Base-by-base conservation (phyloP, 495 filamentous ascomycete genomes). In the Talaromyces thailandensis region DNA sequence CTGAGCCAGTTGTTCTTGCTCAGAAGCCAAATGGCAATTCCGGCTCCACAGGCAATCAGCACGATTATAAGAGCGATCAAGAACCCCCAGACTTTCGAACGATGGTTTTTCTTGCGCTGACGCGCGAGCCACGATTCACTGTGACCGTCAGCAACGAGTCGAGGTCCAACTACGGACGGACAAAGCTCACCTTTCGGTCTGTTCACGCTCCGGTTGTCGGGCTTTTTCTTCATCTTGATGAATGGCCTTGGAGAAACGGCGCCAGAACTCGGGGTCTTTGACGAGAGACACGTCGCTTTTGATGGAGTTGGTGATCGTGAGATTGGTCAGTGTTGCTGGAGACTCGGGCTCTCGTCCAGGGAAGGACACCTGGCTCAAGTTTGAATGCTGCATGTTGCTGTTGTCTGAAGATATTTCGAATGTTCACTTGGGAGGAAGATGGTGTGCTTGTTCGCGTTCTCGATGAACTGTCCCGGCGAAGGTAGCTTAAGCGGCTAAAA, bases 191-290 rank as follows among this genome's bases (percentile, higher is more conserved):
- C 65, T 21, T 61, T 64, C 62, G 26, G 51, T 7, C 62, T 71
- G 43, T 62, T 66, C 24, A 11, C 64, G 56, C 40, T 63, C 9
- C 18, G 62, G 16, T 40, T 61, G 37, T 37, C 65, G 71, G 16
- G 73, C 66, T 9, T 59, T 31, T 62, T 74, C 70, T 63, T 79
- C 77, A 50, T 80, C 73, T 24, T 71, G 69, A 62, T 86, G 83
- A 6, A 86, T 79, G 48, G 85, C 84, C n/a, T 72, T 67, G 52
- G 79, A 82, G 76, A 88, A 87, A 60, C 84, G 78, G 21, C 76
- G 77, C 85, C 84, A 87, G 70, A 88, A 88, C 45, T 69, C 74
- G 16, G 85, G 84, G 65, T 88, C 85, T 28, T 79, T 76, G 57
- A 84, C 77, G 12, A 79, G 71, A 5, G 77, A 74, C 68, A 72